Percentiles rank a stretch among this genome's conserved stretches.
Conservation (phyloP, 768 basidiomycete genomes). For the Harrya chromipes region DNA sequence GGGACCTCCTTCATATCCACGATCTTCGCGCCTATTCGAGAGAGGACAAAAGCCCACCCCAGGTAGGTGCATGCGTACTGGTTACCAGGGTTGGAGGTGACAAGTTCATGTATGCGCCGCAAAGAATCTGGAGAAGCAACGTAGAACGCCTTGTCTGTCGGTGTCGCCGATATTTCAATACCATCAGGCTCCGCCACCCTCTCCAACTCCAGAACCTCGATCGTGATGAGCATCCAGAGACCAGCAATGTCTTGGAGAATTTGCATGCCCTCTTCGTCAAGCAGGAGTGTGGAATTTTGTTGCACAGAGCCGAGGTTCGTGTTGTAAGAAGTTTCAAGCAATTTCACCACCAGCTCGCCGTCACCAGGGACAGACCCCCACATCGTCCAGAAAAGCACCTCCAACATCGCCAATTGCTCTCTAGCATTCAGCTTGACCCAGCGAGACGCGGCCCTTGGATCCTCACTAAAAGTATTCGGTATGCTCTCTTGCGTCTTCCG, state of each 20-base stretch:
- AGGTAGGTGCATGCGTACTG: conserved; percentile 72
- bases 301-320: conserved; percentile 66
- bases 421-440: conserved; percentile 74
- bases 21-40: conserved; percentile 50
- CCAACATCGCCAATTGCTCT: conserved; percentile 78
- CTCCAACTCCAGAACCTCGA: conserved; percentile 83
- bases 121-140: conserved; percentile 61
- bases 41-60: conserved; percentile 83
- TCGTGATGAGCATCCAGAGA: conserved; percentile 73
- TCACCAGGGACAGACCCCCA: conserved; percentile 70
- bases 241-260: conserved; percentile 65
- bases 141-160: conserved; percentile 50
- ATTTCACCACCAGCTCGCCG: conserved; percentile 57
- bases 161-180: conserved; percentile 52
- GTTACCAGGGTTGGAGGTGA: conserved; percentile 54
- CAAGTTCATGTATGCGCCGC: conserved; percentile 62
- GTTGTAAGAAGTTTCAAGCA: conserved; percentile 63
- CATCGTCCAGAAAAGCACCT: conserved; percentile 88
- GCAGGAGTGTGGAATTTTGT: conserved; percentile 56
- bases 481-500: conserved; percentile 47
- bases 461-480: conserved; percentile 42
- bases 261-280: conserved; percentile 72
- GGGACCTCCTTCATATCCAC: conserved; percentile 50
- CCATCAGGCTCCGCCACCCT: conserved; percentile 50
- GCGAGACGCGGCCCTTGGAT: conserved; percentile 57